Percentiles rank a stretch among this genome's conserved stretches.
Conservation (phyloP, 2,329 filamentous ascomycete genomes). For the Trichoderma koningiopsis region DNA sequence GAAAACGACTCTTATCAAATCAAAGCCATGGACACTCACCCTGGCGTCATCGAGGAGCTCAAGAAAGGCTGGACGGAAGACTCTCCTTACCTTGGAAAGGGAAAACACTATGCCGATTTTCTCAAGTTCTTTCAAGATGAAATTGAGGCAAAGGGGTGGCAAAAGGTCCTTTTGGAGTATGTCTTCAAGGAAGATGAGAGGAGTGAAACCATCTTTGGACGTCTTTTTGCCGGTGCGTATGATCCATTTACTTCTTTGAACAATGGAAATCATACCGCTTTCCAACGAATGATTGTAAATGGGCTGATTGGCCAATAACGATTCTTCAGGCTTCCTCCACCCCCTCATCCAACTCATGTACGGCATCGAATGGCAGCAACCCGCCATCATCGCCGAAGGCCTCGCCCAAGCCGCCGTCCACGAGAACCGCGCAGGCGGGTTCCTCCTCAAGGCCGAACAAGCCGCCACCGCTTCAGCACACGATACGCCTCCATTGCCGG, state of each 20-base stretch:
- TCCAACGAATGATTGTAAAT: not conserved
- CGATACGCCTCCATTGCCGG: conserved; percentile 40
- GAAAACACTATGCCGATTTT: conserved; percentile 68
- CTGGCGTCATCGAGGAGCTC: conserved; percentile 57
- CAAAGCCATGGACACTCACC: conserved; percentile 49
- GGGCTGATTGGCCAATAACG: not conserved
- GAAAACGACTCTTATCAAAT: conserved; percentile 69
- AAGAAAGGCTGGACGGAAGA: conserved; percentile 50
- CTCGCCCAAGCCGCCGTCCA: conserved; percentile 78
- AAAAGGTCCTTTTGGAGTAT: conserved; percentile 64
- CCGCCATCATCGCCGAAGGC: conserved; percentile 76
- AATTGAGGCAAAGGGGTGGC: conserved; percentile 64
- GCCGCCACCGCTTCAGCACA: conserved; percentile 37
- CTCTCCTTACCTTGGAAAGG: conserved; percentile 66
- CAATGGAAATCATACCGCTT: not conserved
- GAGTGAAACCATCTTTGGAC: conserved; percentile 68
- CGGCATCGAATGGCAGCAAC: conserved; percentile 79
- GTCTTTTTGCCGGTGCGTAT: conserved; percentile 63
- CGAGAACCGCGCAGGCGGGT: conserved; percentile 53
- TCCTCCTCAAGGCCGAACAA: conserved; percentile 58
- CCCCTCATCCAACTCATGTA: conserved; percentile 85
- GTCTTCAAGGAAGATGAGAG: conserved; percentile 67
- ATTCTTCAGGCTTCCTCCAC: conserved; percentile 64
- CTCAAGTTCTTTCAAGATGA: conserved; percentile 75
- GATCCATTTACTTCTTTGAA: not conserved